Evolutionary conservation across 306 rosid species (phyloP).

Genomic region (Chamaecrista fasciculata): DNA sequence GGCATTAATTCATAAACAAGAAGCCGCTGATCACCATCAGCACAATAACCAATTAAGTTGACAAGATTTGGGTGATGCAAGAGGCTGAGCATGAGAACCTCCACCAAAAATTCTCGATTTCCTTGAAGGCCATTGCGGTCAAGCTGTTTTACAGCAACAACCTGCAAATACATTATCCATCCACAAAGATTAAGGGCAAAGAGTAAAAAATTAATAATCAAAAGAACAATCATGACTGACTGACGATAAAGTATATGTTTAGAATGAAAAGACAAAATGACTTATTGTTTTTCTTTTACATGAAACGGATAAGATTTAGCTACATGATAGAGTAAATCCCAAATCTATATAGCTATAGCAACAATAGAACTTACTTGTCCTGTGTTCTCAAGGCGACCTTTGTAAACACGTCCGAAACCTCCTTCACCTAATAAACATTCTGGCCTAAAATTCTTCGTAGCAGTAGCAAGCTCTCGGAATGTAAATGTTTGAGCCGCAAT

Average conservation of each 20-base stretch:
- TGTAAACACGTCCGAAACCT: conserved; percentile 78
- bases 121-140: conserved; percentile 77
- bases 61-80: conserved; percentile 81
- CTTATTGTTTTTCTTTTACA: conserved; percentile 9
- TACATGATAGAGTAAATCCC: neutral
- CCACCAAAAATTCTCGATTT: conserved; percentile 76
- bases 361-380: conserved; percentile 56
- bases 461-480: conserved; percentile 67
- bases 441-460: conserved; percentile 67
- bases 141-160: conserved; percentile 86
- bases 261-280: neutral
- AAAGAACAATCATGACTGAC: neutral
- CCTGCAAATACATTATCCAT: conserved; percentile 46
- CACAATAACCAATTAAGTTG: conserved; percentile 81
- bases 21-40: conserved; percentile 77
- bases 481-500: conserved; percentile 78
- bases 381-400: conserved; percentile 63
- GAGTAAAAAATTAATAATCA: neutral
- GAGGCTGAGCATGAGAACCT: conserved; percentile 89
- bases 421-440: conserved; percentile 76
- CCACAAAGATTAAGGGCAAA: neutral
- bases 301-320: conserved; percentile 7
- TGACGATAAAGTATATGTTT: neutral
- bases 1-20: conserved; percentile 92
- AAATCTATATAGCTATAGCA: neutral